Evolutionary conservation across 768 basidiomycete genomes (phyloP), one percentile per base, ranked within the genome.

Genomic region (Phlebiopsis gigantea): DNA sequence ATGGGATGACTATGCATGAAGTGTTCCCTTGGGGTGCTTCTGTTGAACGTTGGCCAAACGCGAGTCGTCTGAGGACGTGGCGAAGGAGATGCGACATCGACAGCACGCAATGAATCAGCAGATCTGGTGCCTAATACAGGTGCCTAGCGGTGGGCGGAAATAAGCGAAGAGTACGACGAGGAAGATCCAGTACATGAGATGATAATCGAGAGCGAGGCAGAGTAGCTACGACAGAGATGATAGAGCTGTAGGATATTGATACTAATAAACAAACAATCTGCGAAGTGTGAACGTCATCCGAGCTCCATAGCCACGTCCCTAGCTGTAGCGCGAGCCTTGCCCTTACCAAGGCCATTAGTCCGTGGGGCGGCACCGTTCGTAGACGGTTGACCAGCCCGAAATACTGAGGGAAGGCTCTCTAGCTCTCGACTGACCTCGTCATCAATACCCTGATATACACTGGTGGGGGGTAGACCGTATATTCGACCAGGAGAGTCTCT

Each of bases 401-500:
- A 53, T 12, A 62, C 63, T 41, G 58, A 29, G 1, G 50, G 48
- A 10, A 63, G 15, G 1, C 64, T 61, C 42, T 68, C 66, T 24
- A 71, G 65, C 53, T 76, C 71, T 60, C 63, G 71, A 47, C 69
- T 67, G 7, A 87, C 77, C 61, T 83, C 84, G 56, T 87, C 84
- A 4, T 89, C 85, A 49, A 92, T 70, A 21, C 87, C 93, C 51
- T 79, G 78, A 68, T 82, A 98, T 10, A 95, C 72, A 67, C 88
- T 93, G 72, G 72, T 76, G 69, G 75, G 71, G 1, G 93, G 92
- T 17, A 94, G 74, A n/a, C 88, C 90, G 73, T 80, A 89, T 65
- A 89, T 84, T 62, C 85, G 73, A 47, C 92, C 88, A 0, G 86
- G 85, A 31, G 61, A 55, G 58, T 78, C 77, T 63, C 69, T 68